Evolutionary conservation across 2,329 filamentous ascomycete genomes (phyloP).

Genomic region (Monosporascus sp.): DNA sequence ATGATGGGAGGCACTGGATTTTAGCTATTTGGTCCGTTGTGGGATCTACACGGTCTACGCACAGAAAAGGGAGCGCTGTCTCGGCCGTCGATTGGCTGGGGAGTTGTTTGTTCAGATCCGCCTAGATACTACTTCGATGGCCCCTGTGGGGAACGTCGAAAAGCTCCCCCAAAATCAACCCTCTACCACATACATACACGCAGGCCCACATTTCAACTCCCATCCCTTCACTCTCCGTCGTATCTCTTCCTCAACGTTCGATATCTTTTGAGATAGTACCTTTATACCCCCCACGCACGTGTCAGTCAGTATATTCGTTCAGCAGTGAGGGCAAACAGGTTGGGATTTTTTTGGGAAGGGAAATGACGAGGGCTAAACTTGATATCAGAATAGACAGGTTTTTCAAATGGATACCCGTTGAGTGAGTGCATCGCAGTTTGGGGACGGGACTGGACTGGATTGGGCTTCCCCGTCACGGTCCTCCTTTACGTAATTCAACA

Average conservation of each 20-base stretch:
- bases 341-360: too few relatives aligned
- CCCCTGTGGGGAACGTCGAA: background rate
- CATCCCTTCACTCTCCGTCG: constrained; percentile 35
- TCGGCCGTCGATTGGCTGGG: background rate
- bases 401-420: background rate
- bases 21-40: too few relatives aligned
- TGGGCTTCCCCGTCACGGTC: too few relatives aligned
- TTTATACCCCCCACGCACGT: constrained; percentile 31
- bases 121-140: background rate
- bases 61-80: too few relatives aligned
- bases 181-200: too few relatives aligned
- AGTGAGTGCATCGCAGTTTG: too few relatives aligned
- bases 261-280: constrained; percentile 90
- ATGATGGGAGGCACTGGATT: too few relatives aligned
- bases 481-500: too few relatives aligned
- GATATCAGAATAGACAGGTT: background rate
- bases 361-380: too few relatives aligned
- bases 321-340: too few relatives aligned
- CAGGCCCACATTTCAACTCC: background rate
- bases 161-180: background rate
- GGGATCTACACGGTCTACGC: too few relatives aligned
- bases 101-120: background rate
- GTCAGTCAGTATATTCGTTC: background rate
- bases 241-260: constrained; percentile 80
- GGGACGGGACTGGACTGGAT: too few relatives aligned